A percentile compares a stretch with the other conserved stretches of the same genome.
Evolutionary conservation across 176 grass and related monocot species (phyloP).

Genomic region (Triticum dicoccoides): DNA sequence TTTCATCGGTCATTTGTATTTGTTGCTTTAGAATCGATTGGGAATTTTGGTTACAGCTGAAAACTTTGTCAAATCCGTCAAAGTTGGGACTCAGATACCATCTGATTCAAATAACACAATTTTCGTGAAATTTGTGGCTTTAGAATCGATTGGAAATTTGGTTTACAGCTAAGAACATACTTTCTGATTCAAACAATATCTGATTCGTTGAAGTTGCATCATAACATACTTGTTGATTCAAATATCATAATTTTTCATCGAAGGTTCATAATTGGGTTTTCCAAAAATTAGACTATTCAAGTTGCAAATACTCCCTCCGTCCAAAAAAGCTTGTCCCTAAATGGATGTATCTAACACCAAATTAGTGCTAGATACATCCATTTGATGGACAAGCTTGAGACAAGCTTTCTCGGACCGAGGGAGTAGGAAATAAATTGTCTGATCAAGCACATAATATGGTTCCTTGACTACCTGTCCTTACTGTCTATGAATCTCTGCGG

Average conservation of each 20-base stretch:
- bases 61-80: no score
- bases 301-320: not conserved
- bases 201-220: conserved; percentile 3
- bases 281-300: not conserved
- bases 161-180: not conserved
- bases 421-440: not conserved
- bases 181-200: not conserved
- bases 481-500: not conserved
- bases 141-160: no score
- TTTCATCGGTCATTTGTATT: no score
- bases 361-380: no score
- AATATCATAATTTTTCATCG: not conserved
- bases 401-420: no score
- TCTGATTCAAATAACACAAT: no score
- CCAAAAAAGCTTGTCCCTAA: no score
- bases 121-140: no score
- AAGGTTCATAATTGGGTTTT: not conserved
- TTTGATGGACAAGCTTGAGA: no score
- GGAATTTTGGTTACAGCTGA: not conserved
- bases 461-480: not conserved
- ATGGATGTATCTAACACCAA: no score
- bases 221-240: not conserved
- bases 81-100: no score
- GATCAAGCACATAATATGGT: not conserved
- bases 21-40: not conserved